These are phyloP conservation scores for Termitomyces sp. DNA, from an alignment of 768 basidiomycete species.

Conservation along the genomic window DNA sequence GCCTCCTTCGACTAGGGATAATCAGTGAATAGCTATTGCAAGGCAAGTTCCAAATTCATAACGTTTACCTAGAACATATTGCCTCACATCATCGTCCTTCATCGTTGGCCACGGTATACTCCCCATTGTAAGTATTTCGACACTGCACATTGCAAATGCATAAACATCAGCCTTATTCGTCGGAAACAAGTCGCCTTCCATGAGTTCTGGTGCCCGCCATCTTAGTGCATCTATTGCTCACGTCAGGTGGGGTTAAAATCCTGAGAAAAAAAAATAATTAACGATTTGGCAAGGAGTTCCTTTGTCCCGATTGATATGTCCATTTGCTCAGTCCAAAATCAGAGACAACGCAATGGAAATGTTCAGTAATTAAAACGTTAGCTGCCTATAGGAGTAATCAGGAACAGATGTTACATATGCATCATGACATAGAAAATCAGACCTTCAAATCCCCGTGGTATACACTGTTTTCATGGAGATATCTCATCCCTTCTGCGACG, in stretches of 20 bases:
- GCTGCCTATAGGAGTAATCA: conserved; percentile 37
- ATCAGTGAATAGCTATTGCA: neutral
- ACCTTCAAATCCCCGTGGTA: conserved; percentile 82
- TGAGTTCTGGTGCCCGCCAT: conserved; percentile 68
- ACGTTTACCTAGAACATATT: conserved; percentile 45
- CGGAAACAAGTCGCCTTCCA: conserved; percentile 33
- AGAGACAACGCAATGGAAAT: conserved; percentile 61
- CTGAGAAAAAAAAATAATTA: neutral
- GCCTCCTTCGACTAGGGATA: conserved; percentile 3
- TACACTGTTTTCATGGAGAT: conserved; percentile 61
- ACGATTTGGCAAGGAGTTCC: conserved; percentile 31
- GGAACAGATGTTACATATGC: neutral
- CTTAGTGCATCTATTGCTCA: conserved; percentile 27
- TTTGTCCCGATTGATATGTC: conserved; percentile 60
- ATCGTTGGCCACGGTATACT: conserved; percentile 52
- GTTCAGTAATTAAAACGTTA: conserved; percentile 70
- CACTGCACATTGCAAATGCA: conserved; percentile 59
- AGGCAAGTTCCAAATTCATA: too few species aligned
- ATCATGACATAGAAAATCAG: conserved; percentile 8
- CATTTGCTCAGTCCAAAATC: conserved; percentile 82
- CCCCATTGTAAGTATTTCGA: conserved; percentile 60
- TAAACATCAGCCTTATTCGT: conserved; percentile 62
- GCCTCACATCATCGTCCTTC: conserved; percentile 45
- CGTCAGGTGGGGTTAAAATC: neutral
- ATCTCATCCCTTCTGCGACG: conserved; percentile 75